phyloP scores from a whole-genome alignment of 2,329 filamentous ascomycete species.

The Talaromyces sp. region DNA sequence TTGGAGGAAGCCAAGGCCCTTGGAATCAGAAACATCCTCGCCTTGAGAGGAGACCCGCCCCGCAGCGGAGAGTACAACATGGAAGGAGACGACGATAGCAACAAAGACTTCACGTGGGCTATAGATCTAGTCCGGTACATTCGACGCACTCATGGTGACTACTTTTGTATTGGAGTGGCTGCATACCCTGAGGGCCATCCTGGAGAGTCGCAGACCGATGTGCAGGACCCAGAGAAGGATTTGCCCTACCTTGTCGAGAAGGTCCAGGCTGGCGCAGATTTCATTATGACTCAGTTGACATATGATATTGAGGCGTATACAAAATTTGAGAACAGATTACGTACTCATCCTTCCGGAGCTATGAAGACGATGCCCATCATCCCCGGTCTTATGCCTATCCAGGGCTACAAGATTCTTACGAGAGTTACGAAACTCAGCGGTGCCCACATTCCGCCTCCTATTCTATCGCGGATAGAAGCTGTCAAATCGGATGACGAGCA shows the following conservation, averaged over 20 bases:
- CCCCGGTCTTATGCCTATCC: conserved; percentile 93
- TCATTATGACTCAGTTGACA: conserved; percentile 97
- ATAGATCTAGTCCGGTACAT: conserved; percentile 89
- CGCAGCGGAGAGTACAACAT: conserved; percentile 80
- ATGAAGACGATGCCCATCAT: conserved; percentile 89
- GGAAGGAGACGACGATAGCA: conserved; percentile 55
- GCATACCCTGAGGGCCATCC: conserved; percentile 94
- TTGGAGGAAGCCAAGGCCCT: conserved; percentile 85
- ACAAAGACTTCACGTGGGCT: conserved; percentile 81
- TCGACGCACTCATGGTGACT: conserved; percentile 75
- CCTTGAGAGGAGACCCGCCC: conserved; percentile 85
- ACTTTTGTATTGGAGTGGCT: conserved; percentile 93
- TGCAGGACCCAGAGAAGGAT: conserved; percentile 61
- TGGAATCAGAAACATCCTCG: conserved; percentile 90
- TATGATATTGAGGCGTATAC: conserved; percentile 84
- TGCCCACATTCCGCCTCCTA: conserved; percentile 66
- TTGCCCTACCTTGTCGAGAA: conserved; percentile 88
- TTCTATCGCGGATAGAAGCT: conserved; percentile 58
- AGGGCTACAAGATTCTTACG: conserved; percentile 93
- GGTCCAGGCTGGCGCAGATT: conserved; percentile 84
- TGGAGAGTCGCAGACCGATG: conserved; percentile 82
- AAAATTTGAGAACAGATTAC: conserved; percentile 68
- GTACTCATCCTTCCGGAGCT: conserved; percentile 73
- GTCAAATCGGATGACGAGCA: conserved; percentile 44
- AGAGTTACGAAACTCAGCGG: conserved; percentile 92